phyloP scores from a whole-genome alignment of 805 yeast genomes.

The Torulaspora maleeae region DNA sequence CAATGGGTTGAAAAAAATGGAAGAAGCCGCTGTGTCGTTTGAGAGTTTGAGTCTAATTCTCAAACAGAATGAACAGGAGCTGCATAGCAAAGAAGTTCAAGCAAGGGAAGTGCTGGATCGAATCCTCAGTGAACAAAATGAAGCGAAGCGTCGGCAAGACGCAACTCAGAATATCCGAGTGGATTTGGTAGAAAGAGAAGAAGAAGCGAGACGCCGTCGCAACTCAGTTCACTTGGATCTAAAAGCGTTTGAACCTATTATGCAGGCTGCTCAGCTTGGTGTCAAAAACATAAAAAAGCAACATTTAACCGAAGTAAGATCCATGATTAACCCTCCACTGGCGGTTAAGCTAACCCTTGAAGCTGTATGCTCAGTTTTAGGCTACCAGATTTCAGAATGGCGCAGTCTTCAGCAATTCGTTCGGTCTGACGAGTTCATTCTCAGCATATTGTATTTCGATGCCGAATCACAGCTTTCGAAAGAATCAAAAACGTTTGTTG shows the following conservation, averaged over 20 bases:
- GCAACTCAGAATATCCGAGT: slow-evolving; percentile 73
- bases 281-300: slow-evolving; percentile 92
- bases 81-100: slow-evolving; percentile 56
- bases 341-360: slow-evolving; percentile 82
- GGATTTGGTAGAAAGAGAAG: slow-evolving; percentile 64
- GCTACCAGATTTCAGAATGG: slow-evolving; percentile 66
- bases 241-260: slow-evolving; percentile 78
- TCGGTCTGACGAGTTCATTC: slow-evolving; percentile 80
- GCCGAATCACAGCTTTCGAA: slow-evolving; percentile 53
- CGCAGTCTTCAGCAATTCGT: slow-evolving; percentile 76
- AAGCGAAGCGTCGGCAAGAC: slow-evolving; percentile 85
- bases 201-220: slow-evolving; percentile 51
- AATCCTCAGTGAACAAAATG: slow-evolving; percentile 82
- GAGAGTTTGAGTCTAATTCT: slow-evolving; percentile 52
- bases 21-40: slow-evolving; percentile 73
- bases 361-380: slow-evolving; percentile 79
- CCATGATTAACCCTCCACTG: slow-evolving; percentile 87
- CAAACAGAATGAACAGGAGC: slow-evolving; percentile 46
- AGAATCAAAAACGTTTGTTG: slow-evolving; percentile 53
- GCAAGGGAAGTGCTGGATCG: slow-evolving; percentile 67
- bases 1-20: slow-evolving; percentile 66
- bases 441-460: slow-evolving; percentile 72
- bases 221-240: slow-evolving; percentile 56
- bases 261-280: slow-evolving; percentile 76
- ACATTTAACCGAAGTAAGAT: slow-evolving; percentile 81